Base-by-base conservation (phyloP, 23 red algal genomes). In the Pyropia haitanensis region DNA sequence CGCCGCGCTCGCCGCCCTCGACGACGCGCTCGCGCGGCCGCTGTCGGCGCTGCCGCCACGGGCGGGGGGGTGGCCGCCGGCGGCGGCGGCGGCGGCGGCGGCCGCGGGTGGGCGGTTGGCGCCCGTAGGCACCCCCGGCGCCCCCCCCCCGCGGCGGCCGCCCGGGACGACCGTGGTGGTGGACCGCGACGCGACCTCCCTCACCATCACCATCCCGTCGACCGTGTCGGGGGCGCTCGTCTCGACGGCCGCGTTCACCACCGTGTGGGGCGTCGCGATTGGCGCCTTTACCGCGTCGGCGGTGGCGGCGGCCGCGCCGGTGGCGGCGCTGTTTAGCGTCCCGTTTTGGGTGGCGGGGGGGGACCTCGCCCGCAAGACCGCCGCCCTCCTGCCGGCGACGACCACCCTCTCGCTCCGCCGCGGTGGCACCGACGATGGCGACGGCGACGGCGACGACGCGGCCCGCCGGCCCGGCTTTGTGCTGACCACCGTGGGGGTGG, bases 321-420 rank as follows among this genome's bases (percentile, higher is more conserved):
- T 78, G 48, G 72, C 75, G 16, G 73, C 70, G 16, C 72, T 78
- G 24, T 87, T 87, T 22, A 87, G 71, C 28, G 49, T 87, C n/a
- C 82, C 82, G 46, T 87, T 87, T 71, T 87, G 82, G 82, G 64
- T 64, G 27, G 82, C 74, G 27, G 82, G 82, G 19, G 72, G 63
- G 26, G 59, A 67, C 17, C 63, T 87, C 55, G 65, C 64, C 26
- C 34, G 62, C 30, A 75, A 70, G 39, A 63, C 70, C 14, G 71
- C 54, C 49, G 59, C 66, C 31, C 56, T 74, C 52, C 51, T 87
- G 16, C 58, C 70, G 10, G 70, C 58, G 44, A 33, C 62, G 0
- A 71, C 71, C 3, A 51, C 55, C 33, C 49, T 87, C 6, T 55
- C 73, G 14, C 56, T 83, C 24, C 65, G 79, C 33, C 48, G 68